Evolutionary conservation across 1,284 basidiomycete genomes (phyloP).

Genomic region (Marasmius sp.): DNA sequence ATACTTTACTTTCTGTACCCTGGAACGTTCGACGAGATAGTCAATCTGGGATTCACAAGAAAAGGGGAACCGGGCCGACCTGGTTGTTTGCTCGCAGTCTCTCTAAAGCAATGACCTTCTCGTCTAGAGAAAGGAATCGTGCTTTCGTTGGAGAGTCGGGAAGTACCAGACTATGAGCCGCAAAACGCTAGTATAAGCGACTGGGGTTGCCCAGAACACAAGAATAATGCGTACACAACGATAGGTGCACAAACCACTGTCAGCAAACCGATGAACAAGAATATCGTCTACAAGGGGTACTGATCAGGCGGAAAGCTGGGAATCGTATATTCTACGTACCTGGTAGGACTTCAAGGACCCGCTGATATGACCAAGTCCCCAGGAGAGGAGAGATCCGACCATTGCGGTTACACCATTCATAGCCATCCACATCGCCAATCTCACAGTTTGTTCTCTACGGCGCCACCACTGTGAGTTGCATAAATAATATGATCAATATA

Average conservation of each 20-base stretch:
- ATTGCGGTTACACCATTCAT: conserved; percentile 39
- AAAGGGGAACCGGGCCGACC: conserved; percentile 12
- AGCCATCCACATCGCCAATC: conserved; percentile 41
- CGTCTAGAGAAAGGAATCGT: conserved; percentile 36
- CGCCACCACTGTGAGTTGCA: conserved; percentile 38
- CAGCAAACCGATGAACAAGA: conserved; percentile 48
- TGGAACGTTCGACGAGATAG: conserved; percentile 8
- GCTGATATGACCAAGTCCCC: conserved; percentile 41
- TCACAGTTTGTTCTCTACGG: conserved; percentile 42
- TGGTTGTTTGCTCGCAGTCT: conserved; percentile 41
- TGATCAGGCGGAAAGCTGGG: neutral
- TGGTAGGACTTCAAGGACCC: conserved; percentile 37
- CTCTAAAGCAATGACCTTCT: conserved; percentile 44
- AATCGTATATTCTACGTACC: conserved; percentile 15
- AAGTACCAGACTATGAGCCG: conserved; percentile 30
- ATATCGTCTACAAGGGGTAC: conserved; percentile 36
- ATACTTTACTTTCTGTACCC: conserved; percentile 35
- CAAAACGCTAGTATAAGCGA: conserved; percentile 24
- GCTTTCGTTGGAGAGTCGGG: conserved; percentile 40
- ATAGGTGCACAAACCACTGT: conserved; percentile 43
- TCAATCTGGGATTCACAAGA: neutral
- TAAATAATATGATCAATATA: neutral
- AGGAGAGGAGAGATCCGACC: conserved; percentile 42
- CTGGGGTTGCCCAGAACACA: neutral
- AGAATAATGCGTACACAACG: conserved; percentile 35